These are phyloP conservation scores for Lyophyllum semitale DNA, from an alignment of 768 basidiomycete genomes.

Conservation along the genomic window DNA sequence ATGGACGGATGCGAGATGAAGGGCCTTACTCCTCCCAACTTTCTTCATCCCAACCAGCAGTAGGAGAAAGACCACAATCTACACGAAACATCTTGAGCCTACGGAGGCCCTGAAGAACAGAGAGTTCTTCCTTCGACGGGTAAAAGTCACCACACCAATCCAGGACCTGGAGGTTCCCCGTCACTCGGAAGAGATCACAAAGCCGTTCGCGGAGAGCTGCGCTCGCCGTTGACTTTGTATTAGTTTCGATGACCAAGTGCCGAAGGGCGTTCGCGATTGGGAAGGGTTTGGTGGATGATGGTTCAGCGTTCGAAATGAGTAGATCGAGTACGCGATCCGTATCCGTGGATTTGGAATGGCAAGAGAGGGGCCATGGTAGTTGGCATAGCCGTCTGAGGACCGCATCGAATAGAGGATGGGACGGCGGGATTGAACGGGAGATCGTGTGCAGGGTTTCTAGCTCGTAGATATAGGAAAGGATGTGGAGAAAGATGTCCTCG, in stretches of 20 bases:
- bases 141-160: background rate
- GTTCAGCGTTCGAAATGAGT: background rate
- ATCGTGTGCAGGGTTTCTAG: background rate
- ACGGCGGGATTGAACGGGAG: background rate
- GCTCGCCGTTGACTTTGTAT: background rate
- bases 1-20: background rate
- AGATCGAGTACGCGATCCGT: background rate
- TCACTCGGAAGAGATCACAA: background rate
- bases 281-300: background rate
- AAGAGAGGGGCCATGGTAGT: background rate
- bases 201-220: background rate
- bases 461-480: background rate
- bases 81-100: background rate
- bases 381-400: background rate
- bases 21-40: background rate
- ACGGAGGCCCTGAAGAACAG: background rate
- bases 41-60: no score
- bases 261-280: background rate
- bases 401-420: background rate
- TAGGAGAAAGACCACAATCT: background rate
- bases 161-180: background rate
- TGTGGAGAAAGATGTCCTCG: background rate
- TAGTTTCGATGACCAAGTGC: background rate
- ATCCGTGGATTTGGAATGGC: background rate
- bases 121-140: background rate